Evolutionary conservation across 805 yeast genomes (phyloP), one percentile per base, ranked within the genome.

Genomic region (Blastobotrys peoriensis): DNA sequence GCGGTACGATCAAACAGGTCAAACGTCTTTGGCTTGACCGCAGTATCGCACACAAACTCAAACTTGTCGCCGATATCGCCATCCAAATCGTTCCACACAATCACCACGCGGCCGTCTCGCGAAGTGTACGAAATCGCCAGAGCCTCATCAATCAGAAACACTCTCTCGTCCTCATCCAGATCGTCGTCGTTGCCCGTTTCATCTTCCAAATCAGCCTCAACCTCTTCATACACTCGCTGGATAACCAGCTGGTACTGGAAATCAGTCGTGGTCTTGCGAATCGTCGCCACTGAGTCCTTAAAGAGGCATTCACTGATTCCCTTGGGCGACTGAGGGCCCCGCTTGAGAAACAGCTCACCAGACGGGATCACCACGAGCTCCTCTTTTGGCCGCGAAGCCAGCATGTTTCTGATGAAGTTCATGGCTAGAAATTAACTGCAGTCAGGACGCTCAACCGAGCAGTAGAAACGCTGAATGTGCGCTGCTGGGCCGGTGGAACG

Each of bases 51-150:
- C 18, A 83, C 72, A 64, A 86, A 89, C 63, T 88, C 95, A 62
- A 83, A 87, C 50, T 71, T 66, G 57, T 89, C 97, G 19, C 87
- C 96, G 3, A 73, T 70, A 56, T 89, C 96, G n/a, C 96, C 96
- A 36, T 79, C 79, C 30, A 78, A 59, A 61, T 93, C 96, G 10
- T 67, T 71, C 98, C 98, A 91, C 0, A 82, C 69, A 21, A 91
- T 73, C 1, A 81, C 78, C 33, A 70, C 65, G 3, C 73, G 66
- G 1, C 81, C 84, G 30, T 77, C 75, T 43, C 74, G 73, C 45
- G 74, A 69, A 46, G 69, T 69, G 45, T 75, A 70, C 47, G 77
- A 71, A 40, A 89, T 68, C 33, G 72, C 66, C 45, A 91, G 66
- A 2, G 74, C 74, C 48, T 76, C 78, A 51, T 77, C 78, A 23